Evolutionary conservation across 2,329 filamentous ascomycete genomes (phyloP), one percentile per base, ranked within the genome.

Genomic region (Pseudocercospora musae): DNA sequence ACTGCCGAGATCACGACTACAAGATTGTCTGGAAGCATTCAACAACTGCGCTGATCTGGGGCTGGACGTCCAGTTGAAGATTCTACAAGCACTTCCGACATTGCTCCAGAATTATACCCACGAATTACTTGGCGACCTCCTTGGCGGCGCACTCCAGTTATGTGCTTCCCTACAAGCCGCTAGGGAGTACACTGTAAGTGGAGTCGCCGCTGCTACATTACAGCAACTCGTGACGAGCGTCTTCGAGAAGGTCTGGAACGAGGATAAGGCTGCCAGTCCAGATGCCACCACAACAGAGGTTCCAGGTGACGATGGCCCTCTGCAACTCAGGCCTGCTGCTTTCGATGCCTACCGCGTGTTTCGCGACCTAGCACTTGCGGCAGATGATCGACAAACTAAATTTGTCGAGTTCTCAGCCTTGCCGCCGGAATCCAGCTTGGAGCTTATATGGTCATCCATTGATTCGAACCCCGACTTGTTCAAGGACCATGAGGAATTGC

Each of bases 171-270:
- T 99, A 54, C 93, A 98, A 77, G 89, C 87, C 60, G 95, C 90
- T 76, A 98, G 97, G 78, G 96, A 93, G 78, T 87, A 89, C 25
- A 92, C 96, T 57, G 92, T 99, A 69, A 96, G 94, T 73, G 96
- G 96, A 70, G 98, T 96, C 0, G 95, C 95, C 9, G 92, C 94
- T 25, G 95, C 95, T n/a, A 98, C 95, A 1, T 80, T 99, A 58
- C 94, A 97, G 77, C 95, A 98, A 76, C 84, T 99, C 13, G 88
- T 98, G 7, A 91, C 95, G 31, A 89, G 91, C 0, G 90, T 96
- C 0, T 98, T 97, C 76, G 95, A 98, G 74, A 95, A 96, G 75
- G 92, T 97, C 1, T 85, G 88, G 0, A 80, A 81, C 5, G 92
- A 97, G 79, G 92, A 97, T 74, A 88, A 88, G 89, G 74, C 75